A percentile compares a stretch with the other conserved stretches of the same genome.
Conservation (phyloP, 768 basidiomycete species). For the Floccularia luteovirens region DNA sequence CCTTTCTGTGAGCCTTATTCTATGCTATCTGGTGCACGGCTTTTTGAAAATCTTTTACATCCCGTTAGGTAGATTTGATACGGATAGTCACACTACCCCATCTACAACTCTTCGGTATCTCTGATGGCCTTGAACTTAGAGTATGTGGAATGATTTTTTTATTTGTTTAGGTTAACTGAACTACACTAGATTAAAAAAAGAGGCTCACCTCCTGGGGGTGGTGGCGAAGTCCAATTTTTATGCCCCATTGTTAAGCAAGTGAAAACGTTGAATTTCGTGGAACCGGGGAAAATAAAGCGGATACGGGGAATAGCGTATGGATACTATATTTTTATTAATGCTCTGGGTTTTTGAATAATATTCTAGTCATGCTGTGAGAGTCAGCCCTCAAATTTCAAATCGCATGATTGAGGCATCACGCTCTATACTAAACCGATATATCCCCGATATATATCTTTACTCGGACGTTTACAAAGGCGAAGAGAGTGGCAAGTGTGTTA, state of each 20-base stretch:
- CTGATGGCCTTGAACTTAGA: slow-evolving; percentile 84
- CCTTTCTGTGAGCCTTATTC: slow-evolving; percentile 56
- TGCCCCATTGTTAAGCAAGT: slow-evolving; percentile 88
- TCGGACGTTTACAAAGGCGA: slow-evolving; percentile 98
- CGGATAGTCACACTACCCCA: slow-evolving; percentile 89
- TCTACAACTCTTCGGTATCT: slow-evolving; percentile 83
- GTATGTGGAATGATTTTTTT: slow-evolving; percentile 29
- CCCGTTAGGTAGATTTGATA: slow-evolving; percentile 70
- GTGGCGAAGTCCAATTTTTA: slow-evolving; percentile 90
- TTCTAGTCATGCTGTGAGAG: slow-evolving; percentile 85
- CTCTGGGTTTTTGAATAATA: slow-evolving; percentile 4
- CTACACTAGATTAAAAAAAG: slow-evolving; percentile 80
- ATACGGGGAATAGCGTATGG: slow-evolving; percentile 94
- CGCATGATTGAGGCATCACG: slow-evolving; percentile 94
- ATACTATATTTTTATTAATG: slow-evolving; percentile 1
- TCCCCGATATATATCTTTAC: slow-evolving; percentile 97
- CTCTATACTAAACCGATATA: slow-evolving; percentile 90
- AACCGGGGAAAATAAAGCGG: slow-evolving; percentile 85
- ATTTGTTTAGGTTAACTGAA: background rate
- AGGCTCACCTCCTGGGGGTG: slow-evolving; percentile 86
- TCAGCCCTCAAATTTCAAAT: slow-evolving; percentile 96
- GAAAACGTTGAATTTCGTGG: slow-evolving; percentile 89
- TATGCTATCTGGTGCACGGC: background rate
- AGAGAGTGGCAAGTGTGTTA: slow-evolving; percentile 88
- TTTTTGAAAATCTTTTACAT: slow-evolving; percentile 3